phyloP scores from a whole-genome alignment of 2,329 filamentous ascomycete species.

The Colletotrichum viniferum region DNA sequence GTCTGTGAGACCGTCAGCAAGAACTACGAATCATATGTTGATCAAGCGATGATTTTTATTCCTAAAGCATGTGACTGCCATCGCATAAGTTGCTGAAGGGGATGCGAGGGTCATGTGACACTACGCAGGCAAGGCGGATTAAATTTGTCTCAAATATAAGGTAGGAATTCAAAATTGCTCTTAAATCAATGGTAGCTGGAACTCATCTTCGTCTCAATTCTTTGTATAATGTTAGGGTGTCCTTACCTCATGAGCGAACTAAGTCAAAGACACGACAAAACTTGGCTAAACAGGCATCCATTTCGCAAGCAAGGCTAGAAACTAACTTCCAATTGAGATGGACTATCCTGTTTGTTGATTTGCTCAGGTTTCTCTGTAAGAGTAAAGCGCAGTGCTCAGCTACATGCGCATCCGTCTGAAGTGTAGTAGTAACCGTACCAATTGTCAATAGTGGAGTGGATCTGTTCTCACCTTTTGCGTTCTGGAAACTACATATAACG shows the following conservation, averaged over 20 bases:
- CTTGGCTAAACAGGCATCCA: not conserved
- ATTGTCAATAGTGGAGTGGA: not conserved
- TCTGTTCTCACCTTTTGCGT: not conserved
- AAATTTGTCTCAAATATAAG: rapidly evolving
- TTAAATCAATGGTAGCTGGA: not conserved
- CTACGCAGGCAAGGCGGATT: not conserved
- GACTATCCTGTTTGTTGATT: not conserved
- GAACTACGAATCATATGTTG: not conserved
- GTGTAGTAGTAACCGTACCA: not conserved
- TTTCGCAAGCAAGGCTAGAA: not conserved
- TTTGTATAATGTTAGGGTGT: not conserved
- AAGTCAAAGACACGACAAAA: not conserved
- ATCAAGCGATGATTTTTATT: not conserved
- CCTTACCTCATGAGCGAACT: not conserved
- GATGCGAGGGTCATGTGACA: not conserved
- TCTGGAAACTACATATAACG: not conserved
- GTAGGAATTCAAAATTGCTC: not conserved
- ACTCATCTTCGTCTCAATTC: not conserved
- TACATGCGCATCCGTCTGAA: not conserved
- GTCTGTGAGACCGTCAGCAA: not conserved
- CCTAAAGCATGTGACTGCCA: not conserved
- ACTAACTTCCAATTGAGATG: not conserved
- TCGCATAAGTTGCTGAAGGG: not conserved
- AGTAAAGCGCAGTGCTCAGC: not conserved
- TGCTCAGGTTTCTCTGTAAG: not conserved